A percentile compares a stretch with the other conserved stretches of the same genome.
Evolutionary conservation across 2,329 filamentous ascomycete species (phyloP).

Genomic region (Fusarium xyrophilum): DNA sequence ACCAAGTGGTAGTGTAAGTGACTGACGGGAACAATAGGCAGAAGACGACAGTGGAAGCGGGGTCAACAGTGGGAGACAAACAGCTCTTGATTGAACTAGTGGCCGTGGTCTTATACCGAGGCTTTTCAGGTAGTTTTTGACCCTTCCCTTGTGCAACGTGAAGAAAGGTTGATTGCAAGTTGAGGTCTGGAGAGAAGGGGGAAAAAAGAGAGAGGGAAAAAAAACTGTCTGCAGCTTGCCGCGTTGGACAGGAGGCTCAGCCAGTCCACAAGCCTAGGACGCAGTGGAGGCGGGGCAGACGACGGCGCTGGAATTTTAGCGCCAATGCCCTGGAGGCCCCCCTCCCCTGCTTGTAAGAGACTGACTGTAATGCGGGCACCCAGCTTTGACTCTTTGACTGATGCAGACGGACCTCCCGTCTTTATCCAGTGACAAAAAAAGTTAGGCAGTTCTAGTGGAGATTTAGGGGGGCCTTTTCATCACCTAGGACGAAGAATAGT

Average conservation of each 20-base stretch:
- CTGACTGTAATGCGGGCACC: neutral
- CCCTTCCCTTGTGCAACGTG: conserved; percentile 6
- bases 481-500: neutral
- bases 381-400: neutral
- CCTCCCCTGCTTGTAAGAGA: conserved; percentile 17
- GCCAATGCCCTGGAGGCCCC: conserved; percentile 20
- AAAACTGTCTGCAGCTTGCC: conserved; percentile 24
- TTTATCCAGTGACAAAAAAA: neutral
- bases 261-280: neutral
- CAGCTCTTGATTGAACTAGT: neutral
- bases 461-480: neutral
- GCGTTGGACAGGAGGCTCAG: conserved; percentile 28
- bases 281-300: conserved; percentile 18
- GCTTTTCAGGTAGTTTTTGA: neutral
- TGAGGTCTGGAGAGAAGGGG: neutral
- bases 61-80: conserved; percentile 1
- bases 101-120: conserved; percentile 1
- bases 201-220: neutral
- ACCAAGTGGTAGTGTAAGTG: conserved; percentile 28
- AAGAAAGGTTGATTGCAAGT: conserved; percentile 1
- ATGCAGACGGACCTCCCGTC: neutral
- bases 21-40: conserved; percentile 9
- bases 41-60: neutral
- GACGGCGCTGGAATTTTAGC: conserved; percentile 21
- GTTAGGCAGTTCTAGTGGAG: neutral